Evolutionary conservation across 2,329 filamentous ascomycete genomes (phyloP).

Genomic region (Colletotrichum plurivorum): DNA sequence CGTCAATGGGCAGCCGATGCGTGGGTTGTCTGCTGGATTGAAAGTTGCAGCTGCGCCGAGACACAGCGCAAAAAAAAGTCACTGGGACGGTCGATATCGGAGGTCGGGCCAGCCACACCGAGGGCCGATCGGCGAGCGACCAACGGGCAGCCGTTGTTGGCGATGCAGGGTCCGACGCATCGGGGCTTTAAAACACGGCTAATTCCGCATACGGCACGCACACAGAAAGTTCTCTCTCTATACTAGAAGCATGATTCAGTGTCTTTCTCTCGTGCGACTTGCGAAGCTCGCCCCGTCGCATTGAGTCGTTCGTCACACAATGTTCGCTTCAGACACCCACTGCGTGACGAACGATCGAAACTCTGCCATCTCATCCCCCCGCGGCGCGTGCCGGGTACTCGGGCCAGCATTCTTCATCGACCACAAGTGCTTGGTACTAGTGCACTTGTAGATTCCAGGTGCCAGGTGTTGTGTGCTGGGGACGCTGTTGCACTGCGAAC

Average conservation of each 20-base stretch:
- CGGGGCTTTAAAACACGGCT: constrained; percentile 22
- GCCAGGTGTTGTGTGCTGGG: neutral
- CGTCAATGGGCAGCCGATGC: constrained; percentile 33
- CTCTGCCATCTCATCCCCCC: neutral
- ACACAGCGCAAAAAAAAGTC: constrained; percentile 28
- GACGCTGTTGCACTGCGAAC: neutral
- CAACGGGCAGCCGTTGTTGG: constrained; percentile 23
- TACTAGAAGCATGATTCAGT: too few relatives aligned
- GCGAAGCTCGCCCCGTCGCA: neutral
- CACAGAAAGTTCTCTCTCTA: neutral
- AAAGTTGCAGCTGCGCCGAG: constrained; percentile 2
- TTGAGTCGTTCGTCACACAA: neutral
- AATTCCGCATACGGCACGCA: constrained; percentile 1
- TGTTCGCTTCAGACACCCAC: too few relatives aligned
- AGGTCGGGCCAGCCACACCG: constrained; percentile 37
- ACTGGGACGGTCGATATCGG: constrained; percentile 38
- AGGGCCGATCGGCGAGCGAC: constrained; percentile 37
- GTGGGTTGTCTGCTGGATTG: constrained; percentile 16
- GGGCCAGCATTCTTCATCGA: neutral
- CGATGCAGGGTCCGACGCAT: constrained; percentile 9
- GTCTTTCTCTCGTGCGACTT: neutral
- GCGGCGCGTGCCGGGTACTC: constrained; percentile 7
- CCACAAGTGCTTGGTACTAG: neutral
- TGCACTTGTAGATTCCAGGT: neutral
- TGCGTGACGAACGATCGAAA: too few relatives aligned